Evolutionary conservation across 2,329 filamentous ascomycete genomes (phyloP), one percentile per base, ranked within the genome.

Genomic region (Phialophora verrucosa): DNA sequence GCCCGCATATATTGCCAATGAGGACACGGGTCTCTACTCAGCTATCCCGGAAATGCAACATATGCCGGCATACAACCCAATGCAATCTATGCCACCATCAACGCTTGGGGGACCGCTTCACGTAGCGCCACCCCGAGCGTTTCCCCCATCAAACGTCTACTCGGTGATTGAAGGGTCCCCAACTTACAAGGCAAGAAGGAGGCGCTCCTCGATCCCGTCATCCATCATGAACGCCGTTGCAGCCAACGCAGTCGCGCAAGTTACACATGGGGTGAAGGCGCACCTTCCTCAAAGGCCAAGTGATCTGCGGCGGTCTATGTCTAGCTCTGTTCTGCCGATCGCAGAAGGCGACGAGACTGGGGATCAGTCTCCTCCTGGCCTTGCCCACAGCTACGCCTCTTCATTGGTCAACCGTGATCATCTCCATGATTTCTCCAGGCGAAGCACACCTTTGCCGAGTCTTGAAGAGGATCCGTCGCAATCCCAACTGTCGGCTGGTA

Each of bases 91-190:
- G 54, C 93, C 93, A 20, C 91, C 91, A 4, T 93, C 93, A 14
- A 95, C 94, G 78, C 80, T 97, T 68, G 87, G 90, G 62, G 91
- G 90, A 32, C 87, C 90, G 57, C 62, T 68, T 31, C 97, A 92
- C 79, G 87, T 90, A 29, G 88, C 91, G 54, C 87, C 89, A 35
- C 83, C 86, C 29, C 84, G 89, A 71, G 82, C 84, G 47, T 88
- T 84, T 67, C 92, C 92, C 72, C 82, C 84, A 60, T 90, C 90
- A 78, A 96, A 92, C 77, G 91, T 95, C 73, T 97, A 96, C 83
- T 94, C 92, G 57, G 93, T 97, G 58, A 95, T 98, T 76, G 95
- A 99, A 82, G 95, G 95, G 57, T 99, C 95, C 31, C 95, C 95
- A 12, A 98, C 95, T 44, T 99, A 99, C 83, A 99, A 99, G 86